Evolutionary conservation across 2,329 filamentous ascomycete species (phyloP), one percentile per base, ranked within the genome.

Genomic region (Diaporthe sp.): DNA sequence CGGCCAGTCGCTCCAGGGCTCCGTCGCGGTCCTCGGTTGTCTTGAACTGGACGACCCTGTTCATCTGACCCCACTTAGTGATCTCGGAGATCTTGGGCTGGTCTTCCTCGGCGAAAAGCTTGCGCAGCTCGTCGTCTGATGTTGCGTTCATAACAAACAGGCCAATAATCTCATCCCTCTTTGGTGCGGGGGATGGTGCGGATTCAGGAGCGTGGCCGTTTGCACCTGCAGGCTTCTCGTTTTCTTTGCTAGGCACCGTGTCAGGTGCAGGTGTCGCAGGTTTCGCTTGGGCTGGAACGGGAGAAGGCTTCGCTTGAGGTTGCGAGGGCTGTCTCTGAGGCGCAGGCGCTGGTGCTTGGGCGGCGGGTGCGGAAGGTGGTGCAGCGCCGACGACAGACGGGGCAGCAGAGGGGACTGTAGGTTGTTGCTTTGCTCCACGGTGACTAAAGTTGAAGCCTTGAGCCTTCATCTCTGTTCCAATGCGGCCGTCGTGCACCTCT

Each of bases 381-480:
- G 85, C 76, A 75, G 82, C 79, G 77, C 82, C 79, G 77, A 82
- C 77, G 47, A 65, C 71, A 57, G 71, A 73, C 34, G 80, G 78
- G 47, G 83, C 79, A 7, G 85, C 79, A 47, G 82, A 76, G 25
- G 82, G 75, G 80, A 82, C 80, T 25, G 84, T 85, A 39, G 85
- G 83, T 78, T 88, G 88, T 82, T 94, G 92, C 88, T 98, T 98
- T 75, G 94, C 93, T 78, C 94, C 95, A 80, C 97, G 94, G 84
- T 99, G 97, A 34, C 97, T 95, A 84, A 99, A 99, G 89, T 99
- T 99, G 90, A 99, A 99, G 57, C 97, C 97, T 82, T 99, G 97
- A 31, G 97, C 97, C 78, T 95, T 93, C 97, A 99, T 99, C 86
- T 99, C 97, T 0, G 97, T 99, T 63, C 96, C 97, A 80, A 99